phyloP scores from a whole-genome alignment of 176 grass and related monocot species.

The Cenchrus purpureus region DNA sequence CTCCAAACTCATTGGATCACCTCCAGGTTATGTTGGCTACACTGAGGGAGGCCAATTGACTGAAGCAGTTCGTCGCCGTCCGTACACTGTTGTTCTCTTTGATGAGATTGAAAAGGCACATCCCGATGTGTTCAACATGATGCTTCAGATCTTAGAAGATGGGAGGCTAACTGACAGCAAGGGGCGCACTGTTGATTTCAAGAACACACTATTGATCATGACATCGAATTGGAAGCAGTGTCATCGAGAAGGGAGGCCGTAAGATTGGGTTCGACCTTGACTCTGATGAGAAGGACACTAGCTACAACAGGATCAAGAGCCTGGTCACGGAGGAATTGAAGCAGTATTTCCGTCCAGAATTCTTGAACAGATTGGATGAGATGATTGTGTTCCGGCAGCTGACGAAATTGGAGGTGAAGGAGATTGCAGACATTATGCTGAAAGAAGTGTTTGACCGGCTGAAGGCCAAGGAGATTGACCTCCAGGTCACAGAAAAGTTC shows the following conservation, averaged over 20 bases:
- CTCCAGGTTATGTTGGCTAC: conserved; percentile 96
- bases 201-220: conserved; percentile 93
- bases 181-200: conserved; percentile 91
- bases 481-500: conserved; percentile 94
- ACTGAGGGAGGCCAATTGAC: conserved; percentile 91
- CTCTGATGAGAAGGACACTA: conserved; percentile 85
- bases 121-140: conserved; percentile 99
- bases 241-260: conserved; percentile 89
- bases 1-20: conserved; percentile 94
- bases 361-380: conserved; percentile 92
- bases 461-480: conserved; percentile 85
- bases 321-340: conserved; percentile 92
- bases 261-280: conserved; percentile 95
- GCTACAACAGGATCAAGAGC: conserved; percentile 94
- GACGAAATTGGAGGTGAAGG: conserved; percentile 95
- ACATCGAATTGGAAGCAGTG: conserved; percentile 95
- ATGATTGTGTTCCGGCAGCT: conserved; percentile 98
- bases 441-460: conserved; percentile 94
- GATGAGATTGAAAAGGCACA: conserved; percentile 99
- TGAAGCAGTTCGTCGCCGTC: conserved; percentile 91
- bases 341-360: conserved; percentile 92
- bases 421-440: conserved; percentile 97
- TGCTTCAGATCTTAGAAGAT: conserved; percentile 99
- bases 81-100: conserved; percentile 90
- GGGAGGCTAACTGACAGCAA: conserved; percentile 95